Conservation (phyloP, 1,284 basidiomycete genomes). For the Agroathelia rolfsii region DNA sequence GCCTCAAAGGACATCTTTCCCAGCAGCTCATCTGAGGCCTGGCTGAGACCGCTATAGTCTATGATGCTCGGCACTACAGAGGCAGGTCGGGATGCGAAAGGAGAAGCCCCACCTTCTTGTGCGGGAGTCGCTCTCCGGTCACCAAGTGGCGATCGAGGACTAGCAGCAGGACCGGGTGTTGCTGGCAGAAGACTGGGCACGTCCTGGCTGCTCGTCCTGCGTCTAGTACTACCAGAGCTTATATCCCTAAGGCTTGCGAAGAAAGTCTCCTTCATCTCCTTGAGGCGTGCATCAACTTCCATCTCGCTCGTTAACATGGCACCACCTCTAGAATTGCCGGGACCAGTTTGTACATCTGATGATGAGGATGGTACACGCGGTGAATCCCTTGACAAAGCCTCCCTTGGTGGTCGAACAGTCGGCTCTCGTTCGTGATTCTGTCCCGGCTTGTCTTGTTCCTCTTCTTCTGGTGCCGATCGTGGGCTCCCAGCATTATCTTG, state of each 20-base stretch:
- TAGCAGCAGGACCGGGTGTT: no score
- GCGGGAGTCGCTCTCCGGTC: no score
- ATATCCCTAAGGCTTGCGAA: constrained; percentile 36
- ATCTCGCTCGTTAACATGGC: constrained; percentile 49
- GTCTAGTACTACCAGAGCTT: constrained; percentile 3
- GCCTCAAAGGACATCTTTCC: no score
- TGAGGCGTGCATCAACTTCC: constrained; percentile 53
- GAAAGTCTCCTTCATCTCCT: constrained; percentile 57
- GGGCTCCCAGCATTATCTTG: constrained; percentile 9
- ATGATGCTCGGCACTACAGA: no score
- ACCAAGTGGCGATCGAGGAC: no score
- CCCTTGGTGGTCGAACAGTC: not conserved
- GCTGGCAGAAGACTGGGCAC: no score
- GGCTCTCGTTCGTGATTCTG: constrained; percentile 1
- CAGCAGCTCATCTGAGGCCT: no score
- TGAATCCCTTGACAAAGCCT: not conserved
- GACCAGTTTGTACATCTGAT: not conserved
- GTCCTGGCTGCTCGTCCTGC: constrained; percentile 1
- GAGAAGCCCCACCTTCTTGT: no score
- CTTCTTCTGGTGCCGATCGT: not conserved
- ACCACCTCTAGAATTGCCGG: constrained; percentile 13
- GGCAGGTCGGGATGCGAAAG: no score
- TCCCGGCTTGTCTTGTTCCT: constrained; percentile 3
- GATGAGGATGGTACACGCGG: no score
- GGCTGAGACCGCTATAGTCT: no score